A percentile compares a stretch with the other conserved stretches of the same genome.
phyloP scores from a whole-genome alignment of 441 rosid species.

The Croton setiger region DNA sequence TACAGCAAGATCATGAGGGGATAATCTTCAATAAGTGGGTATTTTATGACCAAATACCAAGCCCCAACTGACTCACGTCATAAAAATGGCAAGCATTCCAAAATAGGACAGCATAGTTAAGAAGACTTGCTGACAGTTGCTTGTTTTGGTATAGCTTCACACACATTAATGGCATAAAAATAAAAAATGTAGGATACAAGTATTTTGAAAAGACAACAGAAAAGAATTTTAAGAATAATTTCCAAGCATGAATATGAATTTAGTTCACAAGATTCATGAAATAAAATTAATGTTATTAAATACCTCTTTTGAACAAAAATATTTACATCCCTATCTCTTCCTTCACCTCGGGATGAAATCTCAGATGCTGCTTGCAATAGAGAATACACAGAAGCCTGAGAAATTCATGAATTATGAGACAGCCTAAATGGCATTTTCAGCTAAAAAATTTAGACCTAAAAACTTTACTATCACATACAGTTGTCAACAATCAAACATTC shows the following conservation, averaged over 20 bases:
- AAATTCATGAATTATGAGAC: constrained; percentile 35
- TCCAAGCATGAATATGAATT: constrained; percentile 21
- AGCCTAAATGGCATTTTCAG: constrained; percentile 17
- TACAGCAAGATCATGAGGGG: not conserved
- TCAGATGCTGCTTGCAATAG: constrained; percentile 90
- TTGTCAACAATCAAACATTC: not conserved
- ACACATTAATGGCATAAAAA: not conserved
- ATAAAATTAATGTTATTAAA: not conserved
- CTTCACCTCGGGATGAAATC: constrained; percentile 76
- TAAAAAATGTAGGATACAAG: not conserved
- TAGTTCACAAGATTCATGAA: not conserved
- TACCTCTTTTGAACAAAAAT: constrained; percentile 92
- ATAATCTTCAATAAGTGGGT: not conserved
- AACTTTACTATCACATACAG: not conserved
- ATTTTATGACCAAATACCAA: not conserved
- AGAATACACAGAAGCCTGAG: constrained; percentile 82
- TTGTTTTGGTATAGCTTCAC: not conserved
- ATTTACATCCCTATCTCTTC: constrained; percentile 70
- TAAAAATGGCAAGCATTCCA: not conserved
- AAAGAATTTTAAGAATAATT: not conserved
- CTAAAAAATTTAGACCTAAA: not conserved
- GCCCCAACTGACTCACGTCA: not conserved
- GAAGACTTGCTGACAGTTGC: not conserved
- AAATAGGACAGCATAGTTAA: not conserved
- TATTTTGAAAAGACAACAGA: constrained; percentile 1